Percentiles rank a stretch among this genome's conserved stretches.
These are phyloP conservation scores for Nicotiana paniculata DNA, from an alignment of 257 asterid genomes.

Conservation along the genomic window DNA sequence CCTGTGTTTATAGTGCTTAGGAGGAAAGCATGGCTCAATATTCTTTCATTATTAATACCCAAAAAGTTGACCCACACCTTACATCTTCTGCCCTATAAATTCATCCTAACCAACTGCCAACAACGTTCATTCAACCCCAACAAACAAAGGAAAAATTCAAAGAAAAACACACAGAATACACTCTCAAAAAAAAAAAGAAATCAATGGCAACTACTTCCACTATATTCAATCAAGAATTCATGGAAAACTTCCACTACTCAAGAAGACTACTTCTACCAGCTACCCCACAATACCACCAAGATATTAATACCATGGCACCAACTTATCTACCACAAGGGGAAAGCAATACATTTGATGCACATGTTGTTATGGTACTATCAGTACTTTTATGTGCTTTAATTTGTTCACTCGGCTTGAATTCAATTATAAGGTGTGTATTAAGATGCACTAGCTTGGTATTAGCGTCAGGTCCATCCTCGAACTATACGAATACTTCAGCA, in stretches of 20 bases:
- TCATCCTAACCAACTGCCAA: neutral
- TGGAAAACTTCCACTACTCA: neutral
- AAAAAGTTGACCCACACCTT: neutral
- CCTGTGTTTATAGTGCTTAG: neutral
- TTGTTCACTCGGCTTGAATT: neutral
- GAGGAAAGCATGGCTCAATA: neutral
- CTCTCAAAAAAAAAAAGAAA: neutral
- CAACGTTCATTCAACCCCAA: neutral
- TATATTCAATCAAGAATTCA: neutral
- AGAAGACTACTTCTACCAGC: neutral
- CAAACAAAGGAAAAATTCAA: neutral
- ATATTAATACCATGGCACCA: neutral
- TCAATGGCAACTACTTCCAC: neutral
- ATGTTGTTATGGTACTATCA: conserved; percentile 4
- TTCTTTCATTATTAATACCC: neutral
- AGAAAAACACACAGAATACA: neutral
- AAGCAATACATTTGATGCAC: conserved; percentile 7
- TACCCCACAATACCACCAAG: neutral
- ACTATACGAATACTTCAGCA: neutral
- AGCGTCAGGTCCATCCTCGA: neutral
- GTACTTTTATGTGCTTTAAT: conserved; percentile 6
- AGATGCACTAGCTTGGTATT: neutral
- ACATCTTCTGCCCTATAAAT: conserved; percentile 3
- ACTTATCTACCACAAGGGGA: neutral
- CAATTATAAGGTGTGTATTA: neutral